Evolutionary conservation across 2,329 filamentous ascomycete genomes (phyloP).

Genomic region (Pseudocercospora ulei): DNA sequence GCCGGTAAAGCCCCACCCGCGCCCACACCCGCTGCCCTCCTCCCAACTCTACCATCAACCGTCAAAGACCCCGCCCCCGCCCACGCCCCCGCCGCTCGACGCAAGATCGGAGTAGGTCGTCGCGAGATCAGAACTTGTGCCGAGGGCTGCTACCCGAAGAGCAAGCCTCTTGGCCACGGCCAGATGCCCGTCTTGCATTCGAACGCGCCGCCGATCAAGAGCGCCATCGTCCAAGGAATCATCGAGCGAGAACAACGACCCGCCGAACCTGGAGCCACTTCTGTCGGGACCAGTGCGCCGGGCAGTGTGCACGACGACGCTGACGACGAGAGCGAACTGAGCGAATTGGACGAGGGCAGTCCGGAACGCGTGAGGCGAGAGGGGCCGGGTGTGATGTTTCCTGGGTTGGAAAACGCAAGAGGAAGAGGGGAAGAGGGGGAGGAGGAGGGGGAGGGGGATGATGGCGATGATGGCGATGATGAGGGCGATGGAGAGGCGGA

Average conservation of each 20-base stretch:
- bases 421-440: conserved; percentile 17
- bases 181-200: conserved; percentile 11
- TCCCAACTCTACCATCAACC: conserved; percentile 13
- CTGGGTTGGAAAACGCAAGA: background rate
- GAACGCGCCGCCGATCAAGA: conserved; percentile 3
- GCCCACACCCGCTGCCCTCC: conserved; percentile 4
- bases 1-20: conserved; percentile 16
- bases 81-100: conserved; percentile 30
- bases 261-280: conserved; percentile 30
- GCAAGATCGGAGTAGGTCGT: conserved; percentile 51
- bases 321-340: conserved; percentile 49
- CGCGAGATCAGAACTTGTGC: conserved; percentile 51
- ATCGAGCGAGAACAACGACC: conserved; percentile 24
- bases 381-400: background rate
- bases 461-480: conserved; percentile 39
- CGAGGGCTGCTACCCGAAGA: conserved; percentile 45
- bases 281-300: conserved; percentile 44
- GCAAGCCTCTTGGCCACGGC: conserved; percentile 15
- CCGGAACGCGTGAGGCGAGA: background rate
- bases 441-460: conserved; percentile 13
- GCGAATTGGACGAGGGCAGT: conserved; percentile 38
- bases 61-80: conserved; percentile 13
- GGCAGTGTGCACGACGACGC: conserved; percentile 48
- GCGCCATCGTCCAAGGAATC: conserved; percentile 24
- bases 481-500: conserved; percentile 43